Conservation (phyloP, 352 stramenopile genomes). For the Discostella stelligera region DNA sequence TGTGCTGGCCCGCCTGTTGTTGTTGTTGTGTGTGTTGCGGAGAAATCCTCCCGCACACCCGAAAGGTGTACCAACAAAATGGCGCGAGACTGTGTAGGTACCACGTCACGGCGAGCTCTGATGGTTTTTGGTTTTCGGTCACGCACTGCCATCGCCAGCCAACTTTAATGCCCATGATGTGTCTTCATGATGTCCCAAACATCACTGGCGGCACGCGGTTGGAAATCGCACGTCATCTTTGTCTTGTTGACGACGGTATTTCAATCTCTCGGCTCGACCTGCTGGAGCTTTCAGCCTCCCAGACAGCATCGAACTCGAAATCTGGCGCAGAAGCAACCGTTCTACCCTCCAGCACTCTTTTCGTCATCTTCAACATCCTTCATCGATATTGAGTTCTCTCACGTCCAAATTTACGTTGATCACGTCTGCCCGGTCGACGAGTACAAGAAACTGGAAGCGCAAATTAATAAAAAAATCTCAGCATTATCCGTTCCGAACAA, state of each 20-base stretch:
- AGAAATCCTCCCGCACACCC: too few species aligned
- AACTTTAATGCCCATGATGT: background rate
- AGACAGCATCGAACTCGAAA: background rate
- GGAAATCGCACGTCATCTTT: background rate
- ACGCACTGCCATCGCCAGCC: too few species aligned
- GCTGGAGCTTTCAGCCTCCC: background rate
- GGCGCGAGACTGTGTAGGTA: too few species aligned
- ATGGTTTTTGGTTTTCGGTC: too few species aligned
- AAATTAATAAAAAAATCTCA: constrained; percentile 50
- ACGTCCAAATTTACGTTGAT: constrained; percentile 77
- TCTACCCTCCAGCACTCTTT: background rate
- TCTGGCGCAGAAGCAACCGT: background rate
- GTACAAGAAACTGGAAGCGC: constrained; percentile 69
- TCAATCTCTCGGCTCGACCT: background rate
- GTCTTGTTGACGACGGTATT: background rate
- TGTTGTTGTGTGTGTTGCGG: too few species aligned
- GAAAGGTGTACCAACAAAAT: too few species aligned
- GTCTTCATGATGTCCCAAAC: background rate
- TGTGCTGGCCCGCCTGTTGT: too few species aligned
- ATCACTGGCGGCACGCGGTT: background rate
- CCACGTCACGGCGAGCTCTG: too few species aligned
- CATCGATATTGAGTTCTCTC: constrained; percentile 63
- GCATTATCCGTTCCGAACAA: constrained; percentile 14
- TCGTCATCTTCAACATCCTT: background rate
- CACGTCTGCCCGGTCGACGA: constrained; percentile 43